Base-by-base conservation (phyloP, 1,284 basidiomycete species). In the Golubevia pallescens region DNA sequence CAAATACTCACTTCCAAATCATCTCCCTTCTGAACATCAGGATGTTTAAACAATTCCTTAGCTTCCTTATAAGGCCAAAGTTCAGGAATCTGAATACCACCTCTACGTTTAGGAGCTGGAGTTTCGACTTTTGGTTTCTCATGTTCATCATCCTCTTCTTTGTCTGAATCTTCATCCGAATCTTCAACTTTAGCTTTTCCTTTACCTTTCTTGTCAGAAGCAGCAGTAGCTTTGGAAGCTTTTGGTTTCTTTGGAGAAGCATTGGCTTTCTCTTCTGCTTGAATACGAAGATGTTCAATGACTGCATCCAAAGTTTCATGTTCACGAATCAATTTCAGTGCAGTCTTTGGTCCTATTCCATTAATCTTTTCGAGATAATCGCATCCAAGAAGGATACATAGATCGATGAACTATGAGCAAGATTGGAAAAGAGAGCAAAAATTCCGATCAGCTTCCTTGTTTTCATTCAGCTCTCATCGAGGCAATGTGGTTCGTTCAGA, bases 341-440 rank as follows among this genome's bases (percentile, higher is more conserved):
- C 97, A 2, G 92, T 95, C 86, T 98, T 98, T 16, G 97, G 93
- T 0, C 97, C 97, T 42, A 99, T 88, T 0, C 96, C 96, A 80
- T 91, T 94, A 78, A 99, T 94, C 1, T 95, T 95, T 74, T 97
- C 95, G 51, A 99, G 91, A 86, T 99, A 99, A 86, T 99, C 97
- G 77, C 97, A 99, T 1, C 97, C 97, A 56, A 98, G 91, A 6
- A 99, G 89, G 69, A 99, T 93, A 86, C 97, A 99, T 1, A 99
- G 89, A 74, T 99, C 97, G 80, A 95, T 93, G 84, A 99, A 99
- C 92, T 84, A 55, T 4, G 54, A 19, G 32, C 23, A 42, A 13
- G 34, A 28, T 2, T 7, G 14, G 7, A 10, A 14, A 13, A 23
- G 32, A 32, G 48, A 19, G 10, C 24, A 38, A 19, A 28, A 57